Evolutionary conservation across 768 basidiomycete genomes (phyloP).

Genomic region (Auriscalpium microsporum): DNA sequence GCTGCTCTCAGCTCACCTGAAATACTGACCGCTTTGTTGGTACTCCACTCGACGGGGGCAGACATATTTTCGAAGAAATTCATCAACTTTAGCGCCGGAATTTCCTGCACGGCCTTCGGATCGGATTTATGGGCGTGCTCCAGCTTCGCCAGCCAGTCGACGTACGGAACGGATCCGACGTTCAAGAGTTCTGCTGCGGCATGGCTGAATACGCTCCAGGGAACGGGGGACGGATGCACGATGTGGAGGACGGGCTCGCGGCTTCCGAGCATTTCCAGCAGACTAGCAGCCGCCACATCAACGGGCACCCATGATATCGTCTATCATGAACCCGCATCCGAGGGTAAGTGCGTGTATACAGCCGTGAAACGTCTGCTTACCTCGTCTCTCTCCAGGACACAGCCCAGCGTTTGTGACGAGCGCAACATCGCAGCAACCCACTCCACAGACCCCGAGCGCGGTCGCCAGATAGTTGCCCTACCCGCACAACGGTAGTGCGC

Average conservation of each 20-base stretch:
- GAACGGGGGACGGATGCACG: conserved; percentile 4
- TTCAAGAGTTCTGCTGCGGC: not conserved
- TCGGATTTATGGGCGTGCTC: not conserved
- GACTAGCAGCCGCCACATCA: conserved; percentile 9
- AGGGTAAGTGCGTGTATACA: not conserved
- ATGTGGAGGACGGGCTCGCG: conserved; percentile 5
- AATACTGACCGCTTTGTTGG: not conserved
- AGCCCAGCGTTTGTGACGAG: not conserved
- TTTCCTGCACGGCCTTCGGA: not conserved
- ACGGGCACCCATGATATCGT: conserved; percentile 9
- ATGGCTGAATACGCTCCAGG: conserved; percentile 1
- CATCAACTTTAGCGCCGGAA: not conserved
- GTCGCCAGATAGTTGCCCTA: conserved; percentile 1
- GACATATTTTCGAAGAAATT: not conserved
- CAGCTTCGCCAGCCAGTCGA: conserved; percentile 3
- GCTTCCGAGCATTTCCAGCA: conserved; percentile 4
- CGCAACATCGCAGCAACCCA: not conserved
- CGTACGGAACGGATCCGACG: conserved; percentile 3
- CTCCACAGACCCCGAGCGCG: not conserved
- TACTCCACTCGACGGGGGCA: not conserved
- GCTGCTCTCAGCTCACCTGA: not conserved
- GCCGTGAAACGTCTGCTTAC: not conserved
- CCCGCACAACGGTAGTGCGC: not conserved
- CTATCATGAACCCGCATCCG: not conserved
- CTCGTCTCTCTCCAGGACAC: not conserved